Percentiles rank a stretch among this genome's conserved stretches.
These are phyloP conservation scores for Solanum aculeatissimum DNA, from an alignment of 305 asterid species.

Conservation along the genomic window DNA sequence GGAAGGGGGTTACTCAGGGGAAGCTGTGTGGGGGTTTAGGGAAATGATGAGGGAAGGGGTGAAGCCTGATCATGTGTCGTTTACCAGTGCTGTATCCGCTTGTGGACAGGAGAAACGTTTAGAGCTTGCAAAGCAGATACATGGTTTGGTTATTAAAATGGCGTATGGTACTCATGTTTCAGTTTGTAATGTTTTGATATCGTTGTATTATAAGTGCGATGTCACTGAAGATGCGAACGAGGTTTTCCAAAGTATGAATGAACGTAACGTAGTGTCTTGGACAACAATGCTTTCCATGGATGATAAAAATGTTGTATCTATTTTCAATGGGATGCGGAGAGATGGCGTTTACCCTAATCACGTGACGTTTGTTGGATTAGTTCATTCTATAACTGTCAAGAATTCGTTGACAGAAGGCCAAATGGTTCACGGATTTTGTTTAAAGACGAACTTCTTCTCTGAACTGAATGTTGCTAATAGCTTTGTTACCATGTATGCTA, in stretches of 20 bases:
- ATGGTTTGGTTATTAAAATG: constrained; percentile 40
- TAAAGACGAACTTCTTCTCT: constrained; percentile 42
- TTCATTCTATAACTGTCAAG: constrained; percentile 49
- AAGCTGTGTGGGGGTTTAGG: constrained; percentile 34
- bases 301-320: constrained; percentile 38
- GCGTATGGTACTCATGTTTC: constrained; percentile 51
- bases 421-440: constrained; percentile 55
- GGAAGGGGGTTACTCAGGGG: constrained; percentile 43
- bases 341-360: constrained; percentile 51
- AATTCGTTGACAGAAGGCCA: constrained; percentile 41
- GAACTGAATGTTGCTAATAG: constrained; percentile 56
- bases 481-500: constrained; percentile 82
- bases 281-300: constrained; percentile 68
- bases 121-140: constrained; percentile 62
- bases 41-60: constrained; percentile 47
- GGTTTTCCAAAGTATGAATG: constrained; percentile 34
- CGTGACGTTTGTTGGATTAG: constrained; percentile 62
- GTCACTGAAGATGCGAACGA: constrained; percentile 28
- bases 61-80: constrained; percentile 59
- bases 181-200: constrained; percentile 67
- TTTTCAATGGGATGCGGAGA: constrained; percentile 53
- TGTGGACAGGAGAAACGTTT: constrained; percentile 58
- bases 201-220: constrained; percentile 62
- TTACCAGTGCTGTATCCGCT: constrained; percentile 67
- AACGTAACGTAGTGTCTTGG: constrained; percentile 71